A percentile compares a stretch with the other conserved stretches of the same genome.
Evolutionary conservation across 805 yeast species (phyloP).

Genomic region (Ogataea pilisensis): DNA sequence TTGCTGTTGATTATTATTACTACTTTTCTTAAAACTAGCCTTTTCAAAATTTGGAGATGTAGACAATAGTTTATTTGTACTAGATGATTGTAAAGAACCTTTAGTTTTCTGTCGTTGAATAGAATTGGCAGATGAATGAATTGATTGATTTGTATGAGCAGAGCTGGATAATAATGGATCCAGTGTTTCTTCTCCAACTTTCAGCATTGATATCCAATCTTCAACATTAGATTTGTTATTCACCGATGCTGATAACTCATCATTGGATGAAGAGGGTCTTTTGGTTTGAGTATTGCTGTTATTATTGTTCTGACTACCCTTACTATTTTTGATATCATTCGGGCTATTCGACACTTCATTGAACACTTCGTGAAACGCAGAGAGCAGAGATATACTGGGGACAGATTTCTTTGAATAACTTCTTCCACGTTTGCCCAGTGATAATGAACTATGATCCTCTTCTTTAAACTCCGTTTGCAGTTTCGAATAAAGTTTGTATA

Average conservation of each 20-base stretch:
- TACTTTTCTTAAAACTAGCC: background rate
- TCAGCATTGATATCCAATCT: conserved; percentile 23
- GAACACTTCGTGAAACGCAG: conserved; percentile 35
- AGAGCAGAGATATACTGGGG: conserved; percentile 25
- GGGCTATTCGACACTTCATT: conserved; percentile 22
- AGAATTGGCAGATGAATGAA: conserved; percentile 17
- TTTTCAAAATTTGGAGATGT: conserved; percentile 21
- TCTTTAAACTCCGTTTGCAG: conserved; percentile 12
- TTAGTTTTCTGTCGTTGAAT: conserved; percentile 17
- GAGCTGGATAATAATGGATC: conserved; percentile 11
- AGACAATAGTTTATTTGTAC: conserved; percentile 19
- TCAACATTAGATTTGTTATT: conserved; percentile 14
- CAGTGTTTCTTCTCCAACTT: conserved; percentile 13
- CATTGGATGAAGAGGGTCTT: conserved; percentile 2
- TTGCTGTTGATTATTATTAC: too few species aligned
- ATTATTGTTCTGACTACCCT: background rate
- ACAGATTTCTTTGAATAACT: conserved; percentile 6
- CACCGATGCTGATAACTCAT: conserved; percentile 1
- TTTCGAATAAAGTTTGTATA: conserved; percentile 13
- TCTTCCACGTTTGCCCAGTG: conserved; percentile 5
- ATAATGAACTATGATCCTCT: conserved; percentile 5
- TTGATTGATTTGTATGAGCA: conserved; percentile 16
- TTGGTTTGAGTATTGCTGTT: background rate
- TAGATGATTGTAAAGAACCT: conserved; percentile 19
- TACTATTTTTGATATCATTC: background rate